phyloP scores from a whole-genome alignment of 495 filamentous ascomycete species.

The Podospora pseudocomata region DNA sequence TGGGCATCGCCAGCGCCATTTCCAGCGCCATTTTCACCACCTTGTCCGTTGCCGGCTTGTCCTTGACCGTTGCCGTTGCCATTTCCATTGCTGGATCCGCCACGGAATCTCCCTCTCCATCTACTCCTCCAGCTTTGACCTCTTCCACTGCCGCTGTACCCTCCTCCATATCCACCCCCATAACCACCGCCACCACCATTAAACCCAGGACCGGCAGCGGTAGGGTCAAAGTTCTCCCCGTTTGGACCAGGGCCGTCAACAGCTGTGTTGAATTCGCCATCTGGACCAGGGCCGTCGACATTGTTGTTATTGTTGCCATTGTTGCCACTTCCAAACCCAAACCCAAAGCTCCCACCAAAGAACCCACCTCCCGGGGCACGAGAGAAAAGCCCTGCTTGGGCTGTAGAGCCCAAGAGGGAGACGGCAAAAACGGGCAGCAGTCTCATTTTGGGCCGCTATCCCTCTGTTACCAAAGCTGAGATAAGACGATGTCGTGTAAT shows the following conservation, averaged over 20 bases:
- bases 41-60: background rate
- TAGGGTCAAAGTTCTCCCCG: background rate
- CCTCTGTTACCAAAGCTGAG: background rate
- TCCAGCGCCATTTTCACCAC: background rate
- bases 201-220: background rate
- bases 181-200: background rate
- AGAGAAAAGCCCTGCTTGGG: background rate
- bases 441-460: background rate
- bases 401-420: background rate
- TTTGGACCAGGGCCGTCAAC: background rate
- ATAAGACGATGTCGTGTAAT: background rate
- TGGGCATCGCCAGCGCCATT: background rate
- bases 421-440: background rate
- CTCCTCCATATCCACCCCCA: background rate
- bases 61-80: background rate
- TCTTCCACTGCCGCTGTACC: background rate
- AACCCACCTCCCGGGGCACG: background rate
- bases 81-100: background rate
- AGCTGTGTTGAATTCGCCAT: background rate
- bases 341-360: background rate
- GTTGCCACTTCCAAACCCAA: background rate
- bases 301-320: background rate
- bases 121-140: slow-evolving; percentile 1
- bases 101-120: slow-evolving; percentile 1
- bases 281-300: background rate